These are phyloP conservation scores for Colletotrichum chlorophyti DNA, from an alignment of 2,329 filamentous ascomycete species.

Conservation along the genomic window DNA sequence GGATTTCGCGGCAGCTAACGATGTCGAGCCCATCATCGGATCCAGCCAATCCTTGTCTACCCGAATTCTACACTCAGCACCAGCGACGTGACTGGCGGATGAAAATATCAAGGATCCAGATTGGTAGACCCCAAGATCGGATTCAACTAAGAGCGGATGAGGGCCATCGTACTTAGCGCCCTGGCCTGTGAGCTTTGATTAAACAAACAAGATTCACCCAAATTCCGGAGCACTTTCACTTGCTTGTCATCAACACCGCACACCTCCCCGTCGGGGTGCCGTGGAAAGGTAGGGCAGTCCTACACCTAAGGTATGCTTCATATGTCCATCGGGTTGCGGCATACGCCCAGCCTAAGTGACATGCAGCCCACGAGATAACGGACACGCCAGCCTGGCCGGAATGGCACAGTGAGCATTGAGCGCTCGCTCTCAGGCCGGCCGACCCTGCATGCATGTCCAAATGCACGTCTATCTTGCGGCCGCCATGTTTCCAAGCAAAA, in stretches of 20 bases:
- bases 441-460: background rate
- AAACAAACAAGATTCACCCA: background rate
- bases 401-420: background rate
- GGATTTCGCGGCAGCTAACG: background rate
- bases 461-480: background rate
- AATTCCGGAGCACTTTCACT: background rate
- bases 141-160: too few species aligned
- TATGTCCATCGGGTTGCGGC: too few species aligned
- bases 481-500: background rate
- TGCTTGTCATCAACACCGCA: background rate
- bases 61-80: conserved; percentile 9
- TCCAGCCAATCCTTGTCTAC: background rate
- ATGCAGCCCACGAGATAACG: background rate
- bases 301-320: too few species aligned
- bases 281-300: too few species aligned
- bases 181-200: background rate
- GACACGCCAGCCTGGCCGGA: background rate
- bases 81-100: background rate
- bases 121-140: background rate
- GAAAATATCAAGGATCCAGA: background rate
- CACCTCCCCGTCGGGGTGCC: too few species aligned
- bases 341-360: too few species aligned
- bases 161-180: too few species aligned
- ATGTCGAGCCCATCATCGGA: background rate
- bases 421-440: background rate